A percentile compares a stretch with the other conserved stretches of the same genome.
phyloP scores from a whole-genome alignment of 192 early-diverging fungal genomes.

The Gamsiella multidivaricata region DNA sequence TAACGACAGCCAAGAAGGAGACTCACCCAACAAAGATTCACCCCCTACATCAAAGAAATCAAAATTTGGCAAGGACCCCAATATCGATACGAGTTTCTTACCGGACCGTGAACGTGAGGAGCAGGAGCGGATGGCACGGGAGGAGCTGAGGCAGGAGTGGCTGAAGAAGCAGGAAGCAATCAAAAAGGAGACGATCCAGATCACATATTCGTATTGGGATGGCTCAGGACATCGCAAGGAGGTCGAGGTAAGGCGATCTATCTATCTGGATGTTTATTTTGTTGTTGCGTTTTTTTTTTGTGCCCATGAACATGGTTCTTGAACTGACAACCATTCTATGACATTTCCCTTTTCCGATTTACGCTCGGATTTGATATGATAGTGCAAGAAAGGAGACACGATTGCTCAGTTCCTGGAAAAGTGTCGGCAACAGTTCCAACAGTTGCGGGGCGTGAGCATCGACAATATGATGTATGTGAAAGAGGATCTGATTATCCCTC shows the following conservation, averaged over 20 bases:
- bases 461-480: slow-evolving; percentile 94
- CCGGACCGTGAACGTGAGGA: slow-evolving; percentile 92
- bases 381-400: slow-evolving; percentile 87
- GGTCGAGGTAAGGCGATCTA: slow-evolving; percentile 62
- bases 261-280: neutral
- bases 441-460: slow-evolving; percentile 81
- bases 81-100: slow-evolving; percentile 92
- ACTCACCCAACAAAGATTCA: slow-evolving; percentile 10
- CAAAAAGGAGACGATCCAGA: slow-evolving; percentile 84
- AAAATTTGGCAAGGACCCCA: slow-evolving; percentile 83
- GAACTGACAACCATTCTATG: neutral
- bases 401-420: slow-evolving; percentile 89
- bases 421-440: slow-evolving; percentile 83
- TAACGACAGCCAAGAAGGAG: slow-evolving; percentile 31
- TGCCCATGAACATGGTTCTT: neutral
- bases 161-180: slow-evolving; percentile 81
- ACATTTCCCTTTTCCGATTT: neutral
- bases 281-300: neutral
- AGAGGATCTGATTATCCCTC: slow-evolving; percentile 96
- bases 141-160: slow-evolving; percentile 86
- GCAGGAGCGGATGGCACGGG: slow-evolving; percentile 74
- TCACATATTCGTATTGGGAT: slow-evolving; percentile 97
- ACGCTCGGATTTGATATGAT: neutral
- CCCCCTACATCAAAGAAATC: slow-evolving; percentile 54
- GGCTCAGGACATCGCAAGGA: slow-evolving; percentile 91